phyloP scores from a whole-genome alignment of 2,329 filamentous ascomycete species.

The Chaetothyriales sp. region DNA sequence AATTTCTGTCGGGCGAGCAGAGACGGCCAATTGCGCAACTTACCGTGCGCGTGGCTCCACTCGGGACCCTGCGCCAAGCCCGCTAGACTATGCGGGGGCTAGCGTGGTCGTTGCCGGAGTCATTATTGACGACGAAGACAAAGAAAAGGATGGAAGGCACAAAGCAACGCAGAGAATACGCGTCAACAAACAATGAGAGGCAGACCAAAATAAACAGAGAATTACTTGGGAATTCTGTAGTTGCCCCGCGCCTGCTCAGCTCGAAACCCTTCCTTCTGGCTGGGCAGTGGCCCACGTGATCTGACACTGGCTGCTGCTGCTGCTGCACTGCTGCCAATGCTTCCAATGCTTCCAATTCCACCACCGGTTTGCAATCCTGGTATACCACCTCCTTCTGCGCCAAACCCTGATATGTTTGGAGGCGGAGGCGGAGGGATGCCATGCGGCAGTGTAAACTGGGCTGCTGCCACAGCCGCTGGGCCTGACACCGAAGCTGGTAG shows the following conservation, averaged over 20 bases:
- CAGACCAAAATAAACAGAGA: no score
- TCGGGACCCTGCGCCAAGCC: neutral
- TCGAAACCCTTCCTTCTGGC: constrained; percentile 66
- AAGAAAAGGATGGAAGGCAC: neutral
- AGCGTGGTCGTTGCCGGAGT: neutral
- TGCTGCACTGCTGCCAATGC: constrained; percentile 6
- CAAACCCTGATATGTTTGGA: constrained; percentile 25
- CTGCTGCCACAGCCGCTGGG: no score
- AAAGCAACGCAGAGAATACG: neutral
- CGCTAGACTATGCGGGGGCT: neutral
- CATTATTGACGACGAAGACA: no score
- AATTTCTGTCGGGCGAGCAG: neutral
- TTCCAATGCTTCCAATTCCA: no score
- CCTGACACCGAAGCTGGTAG: neutral
- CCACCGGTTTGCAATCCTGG: constrained; percentile 16
- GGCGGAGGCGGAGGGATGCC: constrained; percentile 41
- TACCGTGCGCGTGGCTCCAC: neutral
- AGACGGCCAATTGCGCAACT: neutral
- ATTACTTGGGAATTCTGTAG: constrained; percentile 29
- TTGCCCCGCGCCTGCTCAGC: constrained; percentile 53
- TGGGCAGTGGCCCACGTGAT: constrained; percentile 56
- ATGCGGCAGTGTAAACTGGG: constrained; percentile 20
- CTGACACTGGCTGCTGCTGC: constrained; percentile 21
- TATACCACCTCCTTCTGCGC: constrained; percentile 25
- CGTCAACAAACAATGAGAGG: no score